Base-by-base conservation (phyloP, 805 yeast genomes). In the Yarrowia hollandica region DNA sequence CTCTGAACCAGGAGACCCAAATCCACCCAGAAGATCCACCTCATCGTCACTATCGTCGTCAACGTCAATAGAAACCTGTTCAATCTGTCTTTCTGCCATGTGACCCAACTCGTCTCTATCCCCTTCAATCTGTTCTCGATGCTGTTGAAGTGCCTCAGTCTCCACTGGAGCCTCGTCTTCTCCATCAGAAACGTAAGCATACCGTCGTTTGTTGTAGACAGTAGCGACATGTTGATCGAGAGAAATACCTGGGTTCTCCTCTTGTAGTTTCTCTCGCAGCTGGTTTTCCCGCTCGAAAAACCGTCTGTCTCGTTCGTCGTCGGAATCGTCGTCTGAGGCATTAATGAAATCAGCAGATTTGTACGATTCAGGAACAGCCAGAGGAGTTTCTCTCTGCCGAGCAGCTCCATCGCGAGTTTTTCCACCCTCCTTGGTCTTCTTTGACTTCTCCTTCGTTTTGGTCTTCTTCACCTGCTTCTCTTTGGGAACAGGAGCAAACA, bases 271-370 rank as follows among this genome's bases (percentile, higher is more conserved):
- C 6, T 48, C 55, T 33, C 55, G 22, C 1, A 66, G 72, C 60
- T 73, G 69, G 59, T 75, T 74, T 64, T 86, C 91, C 60, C 81
- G 76, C 39, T 71, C 82, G 66, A 80, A 85, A 66, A 85, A 85
- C 26, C 65, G 75, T 2, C 65, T 67, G 55, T 78, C 81, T 37
- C 75, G 74, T 46, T 82, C 88, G 12, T 76, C 82, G 65, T 84
- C 88, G 5, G 81, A 75, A 10, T 79, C 84, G 65, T 84, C 88
- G 66, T 84, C 90, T 1, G 88, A 82, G 56, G 79, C 85, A 54
- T 74, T 74, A 44, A 85, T 79, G 63, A 71, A 79, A 59, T 79
- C 83, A 4, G 84, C 71, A 1, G 64, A 34, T 39, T 54, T 50
- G 52, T 44, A 25, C 14, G 34, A 14, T 15, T 14, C 48, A 11